Conservation (phyloP, 2,329 filamentous ascomycete species). For the Scedosporium boydii region DNA sequence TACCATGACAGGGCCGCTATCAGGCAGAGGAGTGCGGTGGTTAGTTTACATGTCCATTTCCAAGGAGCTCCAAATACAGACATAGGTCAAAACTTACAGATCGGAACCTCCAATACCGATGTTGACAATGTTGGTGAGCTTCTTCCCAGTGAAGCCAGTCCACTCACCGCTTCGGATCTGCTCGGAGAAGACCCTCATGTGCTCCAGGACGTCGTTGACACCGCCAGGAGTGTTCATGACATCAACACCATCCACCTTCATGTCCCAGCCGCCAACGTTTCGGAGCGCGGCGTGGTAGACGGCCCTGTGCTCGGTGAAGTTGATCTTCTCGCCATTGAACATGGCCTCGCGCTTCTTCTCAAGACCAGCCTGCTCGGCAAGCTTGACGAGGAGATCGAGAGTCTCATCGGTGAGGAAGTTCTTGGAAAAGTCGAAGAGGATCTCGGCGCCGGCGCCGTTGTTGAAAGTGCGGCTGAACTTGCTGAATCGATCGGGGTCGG, state of each 20-base stretch:
- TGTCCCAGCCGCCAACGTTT: constrained; percentile 74
- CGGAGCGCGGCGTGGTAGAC: constrained; percentile 93
- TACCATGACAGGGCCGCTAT: constrained; percentile 93
- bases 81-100: constrained; percentile 54
- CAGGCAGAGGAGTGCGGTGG: constrained; percentile 7
- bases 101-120: constrained; percentile 97
- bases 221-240: constrained; percentile 84
- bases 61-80: background rate
- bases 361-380: constrained; percentile 82
- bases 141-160: constrained; percentile 97
- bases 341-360: constrained; percentile 94
- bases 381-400: constrained; percentile 72
- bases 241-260: constrained; percentile 81
- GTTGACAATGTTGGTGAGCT: constrained; percentile 93
- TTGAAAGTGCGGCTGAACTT: constrained; percentile 83
- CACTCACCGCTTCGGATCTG: constrained; percentile 89
- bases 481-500: constrained; percentile 78
- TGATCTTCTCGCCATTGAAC: constrained; percentile 97
- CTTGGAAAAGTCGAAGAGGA: constrained; percentile 98
- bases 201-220: constrained; percentile 81
- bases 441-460: constrained; percentile 67
- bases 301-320: constrained; percentile 94
- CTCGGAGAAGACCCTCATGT: constrained; percentile 98
- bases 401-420: constrained; percentile 96
- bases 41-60: constrained; percentile 13